Base-by-base conservation (phyloP, 306 rosid genomes). In the Fragaria vesca region DNA sequence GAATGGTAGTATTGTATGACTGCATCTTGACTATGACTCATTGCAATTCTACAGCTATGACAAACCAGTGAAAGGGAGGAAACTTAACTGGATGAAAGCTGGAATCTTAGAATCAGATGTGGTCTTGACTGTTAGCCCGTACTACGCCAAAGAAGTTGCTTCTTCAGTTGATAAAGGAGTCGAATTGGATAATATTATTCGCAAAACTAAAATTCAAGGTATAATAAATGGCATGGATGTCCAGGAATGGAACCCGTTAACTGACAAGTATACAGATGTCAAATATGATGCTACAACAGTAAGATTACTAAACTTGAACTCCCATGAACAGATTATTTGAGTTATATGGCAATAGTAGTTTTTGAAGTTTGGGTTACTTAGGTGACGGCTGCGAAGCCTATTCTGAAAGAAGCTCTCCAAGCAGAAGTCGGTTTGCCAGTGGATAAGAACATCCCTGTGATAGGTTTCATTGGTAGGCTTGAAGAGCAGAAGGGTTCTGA, bases 401-500 rank as follows among this genome's bases (percentile, higher is more conserved):
- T 93, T 73, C 45, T 89, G 82, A 93, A 93, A 83, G 97, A 93
- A 87, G 83, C 91, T 61, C 92, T 93, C 71, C 97, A 93, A 87
- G 96, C 93, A 77, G 96, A 93, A 89, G 90, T 87, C 28, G 96
- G 97, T 51, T 83, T 93, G 86, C 96, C 96, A 0, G 89, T 93
- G 50, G 93, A 89, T 75, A 85, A 78, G 79, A 80, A 81, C 24
- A 80, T 90, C 79, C 97, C 96, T 24, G 86, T 90, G 47, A 86
- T 93, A 50, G 91, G 87, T 40, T 89, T 90, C 86, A 86, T 93
- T 21, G 97, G 96, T 48, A 87, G 97, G 83, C 96, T 93, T 77
- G 97, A 93, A 86, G 97, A 93, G 84, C 97, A 93, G 84, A 93
- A 93, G 76, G 97, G 97, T 81, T 93, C 97, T 24, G 97, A 93